Percentiles rank a stretch among this genome's conserved stretches.
Conservation (phyloP, 306 rosid genomes). For the Vigna nakashimae region DNA sequence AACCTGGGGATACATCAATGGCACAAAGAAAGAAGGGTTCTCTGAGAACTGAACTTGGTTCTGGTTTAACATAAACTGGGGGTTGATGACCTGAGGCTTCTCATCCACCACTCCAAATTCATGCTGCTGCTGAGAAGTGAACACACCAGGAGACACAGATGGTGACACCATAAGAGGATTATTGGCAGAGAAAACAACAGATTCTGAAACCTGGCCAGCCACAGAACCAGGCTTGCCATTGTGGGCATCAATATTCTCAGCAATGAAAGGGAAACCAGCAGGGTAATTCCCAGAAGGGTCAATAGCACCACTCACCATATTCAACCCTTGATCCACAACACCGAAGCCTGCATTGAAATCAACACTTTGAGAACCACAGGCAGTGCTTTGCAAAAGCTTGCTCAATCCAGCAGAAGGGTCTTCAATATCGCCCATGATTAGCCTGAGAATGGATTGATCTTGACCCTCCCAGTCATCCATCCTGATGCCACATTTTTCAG, state of each 20-base stretch:
- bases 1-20: conserved; percentile 65
- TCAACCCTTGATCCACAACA: conserved; percentile 69
- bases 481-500: conserved; percentile 67
- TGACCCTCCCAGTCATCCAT: conserved; percentile 97
- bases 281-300: conserved; percentile 55
- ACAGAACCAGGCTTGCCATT: conserved; percentile 41
- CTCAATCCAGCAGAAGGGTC: conserved; percentile 88
- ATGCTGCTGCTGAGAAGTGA: conserved; percentile 58
- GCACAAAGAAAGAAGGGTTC: conserved; percentile 74
- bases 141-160: conserved; percentile 49
- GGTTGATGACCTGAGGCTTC: conserved; percentile 74
- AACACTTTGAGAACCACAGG: conserved; percentile 55
- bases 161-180: conserved; percentile 50
- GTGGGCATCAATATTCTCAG: conserved; percentile 40
- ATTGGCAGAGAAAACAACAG: conserved; percentile 51
- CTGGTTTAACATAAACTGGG: conserved; percentile 65
- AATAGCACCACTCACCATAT: conserved; percentile 43
- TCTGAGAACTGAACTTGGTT: conserved; percentile 70
- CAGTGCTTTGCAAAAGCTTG: conserved; percentile 70
- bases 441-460: conserved; percentile 80
- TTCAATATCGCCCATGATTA: conserved; percentile 88
- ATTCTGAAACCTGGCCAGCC: conserved; percentile 40
- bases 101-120: conserved; percentile 64
- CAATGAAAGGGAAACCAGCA: conserved; percentile 48
- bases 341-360: conserved; percentile 69